Evolutionary conservation across 106 monocot species (phyloP), one percentile per base, ranked within the genome.

Genomic region (Dendrobium chrysotoxum): DNA sequence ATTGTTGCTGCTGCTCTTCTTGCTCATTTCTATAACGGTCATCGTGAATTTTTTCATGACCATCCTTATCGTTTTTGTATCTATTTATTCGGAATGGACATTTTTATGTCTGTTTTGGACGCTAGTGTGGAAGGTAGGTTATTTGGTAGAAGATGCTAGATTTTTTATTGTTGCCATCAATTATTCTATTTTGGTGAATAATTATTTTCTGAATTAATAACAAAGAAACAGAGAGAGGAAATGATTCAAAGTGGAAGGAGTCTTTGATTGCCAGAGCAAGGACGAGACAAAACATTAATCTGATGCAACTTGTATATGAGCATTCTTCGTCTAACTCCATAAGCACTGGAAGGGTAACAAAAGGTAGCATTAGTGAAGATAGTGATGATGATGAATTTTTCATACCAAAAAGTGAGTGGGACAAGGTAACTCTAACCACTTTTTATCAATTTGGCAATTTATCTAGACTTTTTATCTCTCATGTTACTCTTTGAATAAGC

Each of bases 221-320:
- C 26, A 65, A 31, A 94, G 89, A 87, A 3, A 77, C 61, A 81
- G 92, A 88, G 30, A 66, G 53, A 35, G 89, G 77, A 39, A 87
- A 89, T 81, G 35, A 70, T 74, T 91, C 98, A 73, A 95, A 91
- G 79, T 99, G 98, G 98, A 99, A 99, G 67, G 95, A 93, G 82
- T 82, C 89, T 39, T 86, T 99, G 84, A 80, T 84, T 84, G 77
- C 80, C 31, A 87, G 87, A 87, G 86, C 83, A 46, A n/a, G 85
- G 74, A 76, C 80, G 17, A 87, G 84, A 72, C 83, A 79, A 81
- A 93, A 78, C 81, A 84, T 23, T 76, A 93, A 93, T 82, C 79
- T 99, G 21, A 95, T 89, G 90, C 92, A 93, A 80, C 91, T 95
- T 87, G 95, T 99, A 16, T 99, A 99, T 84, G 95, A 91, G 7